Evolutionary conservation across 495 filamentous ascomycete species (phyloP), one percentile per base, ranked within the genome.

Genomic region (Mycothermus thermophilus): DNA sequence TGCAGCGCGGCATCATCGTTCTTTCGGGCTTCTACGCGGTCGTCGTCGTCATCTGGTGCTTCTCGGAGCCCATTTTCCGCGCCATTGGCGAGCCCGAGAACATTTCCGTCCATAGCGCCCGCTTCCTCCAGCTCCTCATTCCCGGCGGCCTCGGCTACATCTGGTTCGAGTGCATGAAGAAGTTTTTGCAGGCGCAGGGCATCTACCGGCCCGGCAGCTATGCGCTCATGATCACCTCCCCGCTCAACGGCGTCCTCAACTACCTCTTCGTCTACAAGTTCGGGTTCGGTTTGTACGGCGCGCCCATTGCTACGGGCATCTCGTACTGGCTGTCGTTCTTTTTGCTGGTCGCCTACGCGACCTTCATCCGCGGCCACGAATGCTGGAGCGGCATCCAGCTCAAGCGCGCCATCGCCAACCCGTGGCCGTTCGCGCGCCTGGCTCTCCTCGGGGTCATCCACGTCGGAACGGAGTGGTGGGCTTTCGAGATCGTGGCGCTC

Each of bases 391-490:
- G 86, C 2, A 79, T 84, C 64, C 71, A 74, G 4, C 52, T 44
- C 4, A 62, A 66, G 2, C 66, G 67, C 15, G 79, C 76, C 13
- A 44, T 82, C 21, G 57, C 67, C 13, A 79, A 84, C 47, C 60
- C 80, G 13, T 57, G 74, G 20, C 79, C 76, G 0, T 95, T 95
- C 45, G 66, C 80, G 3, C 73, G 77, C 6, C 71, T 95, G 5
- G 82, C 86, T 5, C 46, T 77, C 22, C 57, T 93, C 1, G 87
- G 87, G 4, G 62, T 93, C 27, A 52, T 93, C n/a, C 87, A 93
- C 46, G 80, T 93, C 15, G 87, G 87, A 6, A 92, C 83, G 0
- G 85, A 94, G 58, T 93, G 86, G 86, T 93, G 86, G 85, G 86
- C 86, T 0, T 93, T 92, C 44, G 86, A 93, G 57, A 93, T 95